These are phyloP conservation scores for Sclerotinia minor DNA, from an alignment of 2,329 filamentous ascomycete genomes.

Conservation along the genomic window DNA sequence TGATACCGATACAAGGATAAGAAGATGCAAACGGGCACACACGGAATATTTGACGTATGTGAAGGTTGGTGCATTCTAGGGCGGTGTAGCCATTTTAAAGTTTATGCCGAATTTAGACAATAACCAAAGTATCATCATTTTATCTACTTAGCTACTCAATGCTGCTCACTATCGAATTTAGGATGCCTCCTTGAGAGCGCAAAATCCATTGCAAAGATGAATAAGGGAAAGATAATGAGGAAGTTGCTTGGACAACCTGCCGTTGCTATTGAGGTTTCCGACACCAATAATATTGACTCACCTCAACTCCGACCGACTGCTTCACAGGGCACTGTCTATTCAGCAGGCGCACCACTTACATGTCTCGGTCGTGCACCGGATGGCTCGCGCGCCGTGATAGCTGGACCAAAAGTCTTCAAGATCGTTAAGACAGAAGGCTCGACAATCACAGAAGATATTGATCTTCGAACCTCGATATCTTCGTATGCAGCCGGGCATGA, in stretches of 20 bases:
- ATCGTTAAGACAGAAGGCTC: constrained; percentile 53
- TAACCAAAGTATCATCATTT: not conserved
- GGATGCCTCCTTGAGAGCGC: constrained; percentile 35
- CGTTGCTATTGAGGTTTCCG: constrained; percentile 31
- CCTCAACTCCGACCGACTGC: constrained; percentile 41
- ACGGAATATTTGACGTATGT: not conserved
- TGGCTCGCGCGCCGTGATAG: constrained; percentile 56
- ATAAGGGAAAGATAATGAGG: constrained; percentile 40
- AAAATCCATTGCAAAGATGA: constrained; percentile 35
- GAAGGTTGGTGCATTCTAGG: constrained; percentile 7
- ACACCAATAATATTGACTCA: constrained; percentile 32
- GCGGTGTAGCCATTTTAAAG: constrained; percentile 5
- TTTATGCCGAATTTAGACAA: not conserved
- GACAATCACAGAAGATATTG: constrained; percentile 56
- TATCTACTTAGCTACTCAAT: constrained; percentile 6
- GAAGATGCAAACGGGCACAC: constrained; percentile 2
- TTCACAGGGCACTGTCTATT: constrained; percentile 57
- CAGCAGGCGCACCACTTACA: constrained; percentile 54
- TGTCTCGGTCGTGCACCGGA: constrained; percentile 61
- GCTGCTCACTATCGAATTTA: constrained; percentile 11
- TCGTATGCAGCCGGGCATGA: constrained; percentile 49
- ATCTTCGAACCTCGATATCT: constrained; percentile 58
- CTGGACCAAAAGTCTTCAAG: constrained; percentile 61
- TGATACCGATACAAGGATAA: not conserved
- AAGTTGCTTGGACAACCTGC: constrained; percentile 39